Percentiles rank a stretch among this genome's conserved stretches.
Conservation (phyloP, 1,284 basidiomycete species). For the Trichosporon inkin region DNA sequence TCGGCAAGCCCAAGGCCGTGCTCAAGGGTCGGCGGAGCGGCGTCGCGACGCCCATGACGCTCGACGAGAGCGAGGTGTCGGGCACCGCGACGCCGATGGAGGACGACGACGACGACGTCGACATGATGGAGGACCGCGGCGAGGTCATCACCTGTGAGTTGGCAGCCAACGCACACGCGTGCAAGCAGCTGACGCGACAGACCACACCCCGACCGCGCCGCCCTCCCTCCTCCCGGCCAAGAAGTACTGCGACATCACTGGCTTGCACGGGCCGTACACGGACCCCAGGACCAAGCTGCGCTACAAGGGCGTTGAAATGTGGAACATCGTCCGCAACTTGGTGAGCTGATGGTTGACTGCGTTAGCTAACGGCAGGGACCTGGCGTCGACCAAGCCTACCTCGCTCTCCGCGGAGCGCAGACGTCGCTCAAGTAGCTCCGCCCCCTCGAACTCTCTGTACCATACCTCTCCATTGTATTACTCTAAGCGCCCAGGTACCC, state of each 20-base stretch:
- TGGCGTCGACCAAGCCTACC: slow-evolving; percentile 49
- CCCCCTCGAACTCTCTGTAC: neutral
- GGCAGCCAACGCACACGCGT: neutral
- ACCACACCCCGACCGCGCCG: slow-evolving; percentile 48
- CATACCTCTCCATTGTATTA: neutral
- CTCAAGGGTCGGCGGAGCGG: slow-evolving; percentile 22
- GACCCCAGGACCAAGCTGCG: slow-evolving; percentile 50
- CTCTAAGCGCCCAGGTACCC: slow-evolving; percentile 1
- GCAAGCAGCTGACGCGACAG: slow-evolving; percentile 23
- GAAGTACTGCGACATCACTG: slow-evolving; percentile 56
- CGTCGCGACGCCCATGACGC: slow-evolving; percentile 28
- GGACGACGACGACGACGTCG: slow-evolving; percentile 12
- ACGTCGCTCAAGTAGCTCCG: slow-evolving; percentile 41
- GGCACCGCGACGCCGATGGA: slow-evolving; percentile 19
- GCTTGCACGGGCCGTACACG: slow-evolving; percentile 51
- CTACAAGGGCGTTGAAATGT: slow-evolving; percentile 51
- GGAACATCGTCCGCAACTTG: slow-evolving; percentile 47
- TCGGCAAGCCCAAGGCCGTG: slow-evolving; percentile 14
- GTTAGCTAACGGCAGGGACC: slow-evolving; percentile 36
- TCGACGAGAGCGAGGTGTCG: slow-evolving; percentile 21
- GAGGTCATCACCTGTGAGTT: slow-evolving; percentile 50
- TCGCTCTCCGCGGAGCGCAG: slow-evolving; percentile 46
- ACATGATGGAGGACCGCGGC: slow-evolving; percentile 23
- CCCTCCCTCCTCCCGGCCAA: slow-evolving; percentile 50
- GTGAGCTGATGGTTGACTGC: slow-evolving; percentile 29